These are phyloP conservation scores for Neofusicoccum cordaticola DNA, from an alignment of 2,329 filamentous ascomycete genomes.

Conservation along the genomic window DNA sequence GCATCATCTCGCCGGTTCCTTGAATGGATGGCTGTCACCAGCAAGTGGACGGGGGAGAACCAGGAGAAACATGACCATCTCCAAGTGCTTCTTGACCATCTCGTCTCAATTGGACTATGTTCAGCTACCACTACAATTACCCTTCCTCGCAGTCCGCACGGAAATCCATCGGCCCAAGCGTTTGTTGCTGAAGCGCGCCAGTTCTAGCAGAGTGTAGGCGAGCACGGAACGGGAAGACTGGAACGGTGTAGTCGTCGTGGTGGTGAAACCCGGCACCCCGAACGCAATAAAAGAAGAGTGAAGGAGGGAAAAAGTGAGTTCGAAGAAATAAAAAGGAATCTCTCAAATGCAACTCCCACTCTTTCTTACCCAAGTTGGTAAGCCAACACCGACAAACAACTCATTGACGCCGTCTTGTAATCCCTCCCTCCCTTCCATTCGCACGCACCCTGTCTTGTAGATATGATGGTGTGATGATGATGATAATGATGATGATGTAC, in stretches of 20 bases:
- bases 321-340: neutral
- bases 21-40: too few relatives aligned
- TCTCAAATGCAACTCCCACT: neutral
- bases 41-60: neutral
- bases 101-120: neutral
- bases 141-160: neutral
- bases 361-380: conserved; percentile 5
- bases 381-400: neutral
- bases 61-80: neutral
- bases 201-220: neutral
- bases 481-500: conserved; percentile 4
- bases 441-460: neutral
- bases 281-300: neutral
- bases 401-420: neutral
- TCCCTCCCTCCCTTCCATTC: neutral
- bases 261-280: neutral
- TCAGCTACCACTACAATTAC: neutral
- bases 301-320: neutral
- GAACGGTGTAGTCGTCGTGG: neutral
- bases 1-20: too few relatives aligned
- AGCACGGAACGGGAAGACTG: neutral
- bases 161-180: neutral
- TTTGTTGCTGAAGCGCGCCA: neutral
- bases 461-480: neutral
- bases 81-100: neutral